Evolutionary conservation across 2,329 filamentous ascomycete genomes (phyloP).

Genomic region (Dactylellina parvicollis): DNA sequence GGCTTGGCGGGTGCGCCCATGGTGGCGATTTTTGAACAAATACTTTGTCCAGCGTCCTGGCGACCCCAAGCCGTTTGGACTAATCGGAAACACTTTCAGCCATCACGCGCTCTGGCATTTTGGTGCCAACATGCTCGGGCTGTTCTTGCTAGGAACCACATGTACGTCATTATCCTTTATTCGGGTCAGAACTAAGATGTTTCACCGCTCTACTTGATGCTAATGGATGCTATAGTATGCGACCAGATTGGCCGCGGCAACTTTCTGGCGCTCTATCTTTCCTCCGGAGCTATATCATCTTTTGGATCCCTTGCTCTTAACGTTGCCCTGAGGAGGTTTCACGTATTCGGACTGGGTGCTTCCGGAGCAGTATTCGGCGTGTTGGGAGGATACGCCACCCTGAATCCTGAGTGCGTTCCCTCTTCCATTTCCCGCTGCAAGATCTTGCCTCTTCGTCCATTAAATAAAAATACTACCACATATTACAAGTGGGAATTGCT

Average conservation of each 20-base stretch:
- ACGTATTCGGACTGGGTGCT: conserved; percentile 70
- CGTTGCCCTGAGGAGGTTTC: conserved; percentile 62
- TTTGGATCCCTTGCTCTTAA: conserved; percentile 67
- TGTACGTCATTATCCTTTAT: conserved; percentile 56
- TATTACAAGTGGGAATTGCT: conserved; percentile 66
- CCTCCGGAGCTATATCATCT: conserved; percentile 69
- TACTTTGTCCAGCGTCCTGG: conserved; percentile 74
- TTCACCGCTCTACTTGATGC: too few species aligned
- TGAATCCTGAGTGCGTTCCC: conserved; percentile 55
- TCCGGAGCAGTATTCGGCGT: conserved; percentile 73
- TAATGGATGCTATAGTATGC: conserved; percentile 64
- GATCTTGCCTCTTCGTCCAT: too few species aligned
- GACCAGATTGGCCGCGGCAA: conserved; percentile 75
- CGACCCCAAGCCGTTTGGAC: conserved; percentile 70
- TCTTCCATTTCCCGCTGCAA: neutral
- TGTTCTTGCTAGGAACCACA: conserved; percentile 74
- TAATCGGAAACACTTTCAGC: conserved; percentile 74
- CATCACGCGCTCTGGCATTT: conserved; percentile 73
- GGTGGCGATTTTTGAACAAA: conserved; percentile 74
- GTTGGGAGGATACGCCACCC: conserved; percentile 66
- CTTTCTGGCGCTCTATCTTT: conserved; percentile 75
- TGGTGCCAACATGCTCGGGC: conserved; percentile 71
- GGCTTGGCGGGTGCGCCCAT: conserved; percentile 72
- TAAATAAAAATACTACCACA: conserved; percentile 57
- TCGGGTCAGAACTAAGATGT: neutral